Conservation (phyloP, 2,329 filamentous ascomycete genomes). For the Fusarium nurragi region DNA sequence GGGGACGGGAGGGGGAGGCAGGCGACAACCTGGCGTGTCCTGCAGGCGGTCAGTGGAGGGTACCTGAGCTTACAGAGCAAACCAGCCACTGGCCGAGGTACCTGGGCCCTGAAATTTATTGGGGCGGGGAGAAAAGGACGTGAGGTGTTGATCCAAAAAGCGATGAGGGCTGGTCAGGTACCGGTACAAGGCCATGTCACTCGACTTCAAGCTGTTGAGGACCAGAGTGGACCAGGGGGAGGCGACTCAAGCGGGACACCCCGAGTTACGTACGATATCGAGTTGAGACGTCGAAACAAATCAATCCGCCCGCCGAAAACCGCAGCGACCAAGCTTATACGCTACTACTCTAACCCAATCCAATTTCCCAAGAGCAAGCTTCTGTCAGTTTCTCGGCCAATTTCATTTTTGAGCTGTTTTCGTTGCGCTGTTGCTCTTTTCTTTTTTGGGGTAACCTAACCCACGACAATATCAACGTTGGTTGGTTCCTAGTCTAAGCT, state of each 20-base stretch:
- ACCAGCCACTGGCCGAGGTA: constrained; percentile 27
- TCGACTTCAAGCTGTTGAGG: constrained; percentile 42
- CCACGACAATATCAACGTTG: constrained; percentile 10
- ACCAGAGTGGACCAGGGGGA: constrained; percentile 39
- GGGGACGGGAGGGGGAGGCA: constrained; percentile 15
- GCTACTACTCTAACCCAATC: constrained; percentile 13
- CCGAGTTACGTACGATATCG: constrained; percentile 37
- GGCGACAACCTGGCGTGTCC: constrained; percentile 20
- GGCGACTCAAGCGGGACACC: constrained; percentile 12
- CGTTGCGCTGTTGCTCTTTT: background rate
- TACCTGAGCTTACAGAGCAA: constrained; percentile 27
- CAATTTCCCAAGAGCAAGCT: constrained; percentile 21
- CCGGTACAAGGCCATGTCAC: constrained; percentile 34
- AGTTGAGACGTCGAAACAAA: constrained; percentile 22
- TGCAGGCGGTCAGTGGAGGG: constrained; percentile 33
- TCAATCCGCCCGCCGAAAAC: constrained; percentile 36
- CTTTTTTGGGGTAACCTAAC: constrained; percentile 15
- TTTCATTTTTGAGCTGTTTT: constrained; percentile 7
- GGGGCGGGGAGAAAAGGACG: constrained; percentile 20
- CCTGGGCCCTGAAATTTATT: constrained; percentile 37
- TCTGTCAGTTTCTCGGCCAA: constrained; percentile 16
- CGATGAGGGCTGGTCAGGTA: constrained; percentile 39
- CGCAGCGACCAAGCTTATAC: constrained; percentile 29
- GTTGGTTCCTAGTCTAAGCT: constrained; percentile 15
- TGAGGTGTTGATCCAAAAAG: constrained; percentile 29